Evolutionary conservation across 176 grass and related monocot species (phyloP).

Genomic region (Triticum monococcum): DNA sequence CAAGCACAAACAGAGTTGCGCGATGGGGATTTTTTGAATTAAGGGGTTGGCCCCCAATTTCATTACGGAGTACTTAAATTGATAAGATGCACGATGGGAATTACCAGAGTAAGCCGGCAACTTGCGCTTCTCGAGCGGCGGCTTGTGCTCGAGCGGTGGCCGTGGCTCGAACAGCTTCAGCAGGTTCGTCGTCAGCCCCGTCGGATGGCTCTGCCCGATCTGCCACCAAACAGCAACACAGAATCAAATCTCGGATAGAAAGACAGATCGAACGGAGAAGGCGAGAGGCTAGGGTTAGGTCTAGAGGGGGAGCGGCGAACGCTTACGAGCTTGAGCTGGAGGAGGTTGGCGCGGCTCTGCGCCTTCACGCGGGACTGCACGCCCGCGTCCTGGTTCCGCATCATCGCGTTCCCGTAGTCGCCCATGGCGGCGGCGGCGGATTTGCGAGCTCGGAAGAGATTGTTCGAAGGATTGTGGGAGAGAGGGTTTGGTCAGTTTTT

Average conservation of each 20-base stretch:
- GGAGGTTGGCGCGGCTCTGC: slow-evolving; percentile 68
- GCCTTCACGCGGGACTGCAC: slow-evolving; percentile 72
- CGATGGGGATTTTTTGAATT: not conserved
- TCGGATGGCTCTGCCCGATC: slow-evolving; percentile 81
- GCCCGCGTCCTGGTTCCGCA: slow-evolving; percentile 54
- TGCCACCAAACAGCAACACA: slow-evolving; percentile 21
- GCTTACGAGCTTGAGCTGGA: slow-evolving; percentile 76
- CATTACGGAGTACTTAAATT: no score
- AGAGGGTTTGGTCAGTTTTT: not conserved
- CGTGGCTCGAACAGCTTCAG: slow-evolving; percentile 79
- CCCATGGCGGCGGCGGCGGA: slow-evolving; percentile 33
- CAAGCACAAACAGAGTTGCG: not conserved
- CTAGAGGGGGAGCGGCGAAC: slow-evolving; percentile 13
- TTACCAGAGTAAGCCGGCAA: slow-evolving; percentile 56
- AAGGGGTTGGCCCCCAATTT: no score
- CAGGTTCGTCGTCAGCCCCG: slow-evolving; percentile 74
- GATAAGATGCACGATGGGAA: not conserved
- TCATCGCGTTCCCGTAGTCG: slow-evolving; percentile 64
- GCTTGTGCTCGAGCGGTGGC: slow-evolving; percentile 62
- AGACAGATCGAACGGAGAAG: slow-evolving; percentile 1
- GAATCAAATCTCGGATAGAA: not conserved
- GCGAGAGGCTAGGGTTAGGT: slow-evolving; percentile 35
- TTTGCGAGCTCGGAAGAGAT: not conserved
- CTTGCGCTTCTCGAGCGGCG: slow-evolving; percentile 64
- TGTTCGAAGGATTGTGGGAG: not conserved